These are phyloP conservation scores for Colletotrichum echinochloae DNA, from an alignment of 2,329 filamentous ascomycete genomes.

Conservation along the genomic window DNA sequence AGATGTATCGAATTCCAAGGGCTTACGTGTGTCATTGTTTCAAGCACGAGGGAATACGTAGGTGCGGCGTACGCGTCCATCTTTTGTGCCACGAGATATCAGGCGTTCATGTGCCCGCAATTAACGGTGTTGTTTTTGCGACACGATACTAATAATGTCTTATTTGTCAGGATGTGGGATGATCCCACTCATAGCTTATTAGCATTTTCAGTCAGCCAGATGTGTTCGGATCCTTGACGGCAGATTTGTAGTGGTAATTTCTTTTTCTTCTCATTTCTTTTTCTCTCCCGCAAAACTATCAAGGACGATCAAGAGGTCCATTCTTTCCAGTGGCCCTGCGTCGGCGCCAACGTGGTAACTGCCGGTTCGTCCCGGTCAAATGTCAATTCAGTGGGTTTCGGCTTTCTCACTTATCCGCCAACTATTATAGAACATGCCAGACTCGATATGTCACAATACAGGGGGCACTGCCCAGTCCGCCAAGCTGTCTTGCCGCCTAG, in stretches of 20 bases:
- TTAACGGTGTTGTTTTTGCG: no score
- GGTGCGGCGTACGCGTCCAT: slow-evolving; percentile 46
- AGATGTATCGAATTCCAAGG: neutral
- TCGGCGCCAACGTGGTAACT: neutral
- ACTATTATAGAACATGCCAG: neutral
- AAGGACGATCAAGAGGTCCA: no score
- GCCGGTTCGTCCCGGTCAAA: neutral
- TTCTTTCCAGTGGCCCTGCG: neutral
- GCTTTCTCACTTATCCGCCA: neutral
- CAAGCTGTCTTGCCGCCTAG: slow-evolving; percentile 21
- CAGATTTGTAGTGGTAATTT: neutral
- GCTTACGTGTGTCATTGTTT: neutral
- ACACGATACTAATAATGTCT: no score
- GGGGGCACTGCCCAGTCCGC: neutral
- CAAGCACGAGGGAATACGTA: slow-evolving; percentile 46
- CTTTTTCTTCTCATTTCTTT: neutral
- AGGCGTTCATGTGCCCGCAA: no score
- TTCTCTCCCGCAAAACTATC: neutral
- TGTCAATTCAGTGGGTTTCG: neutral
- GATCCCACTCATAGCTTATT: neutral
- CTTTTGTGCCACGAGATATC: no score
- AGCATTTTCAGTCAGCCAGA: neutral
- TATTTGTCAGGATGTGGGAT: neutral
- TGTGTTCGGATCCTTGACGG: no score
- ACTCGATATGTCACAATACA: neutral